These are phyloP conservation scores for Arachis stenosperma DNA, from an alignment of 306 rosid genomes.

Conservation along the genomic window DNA sequence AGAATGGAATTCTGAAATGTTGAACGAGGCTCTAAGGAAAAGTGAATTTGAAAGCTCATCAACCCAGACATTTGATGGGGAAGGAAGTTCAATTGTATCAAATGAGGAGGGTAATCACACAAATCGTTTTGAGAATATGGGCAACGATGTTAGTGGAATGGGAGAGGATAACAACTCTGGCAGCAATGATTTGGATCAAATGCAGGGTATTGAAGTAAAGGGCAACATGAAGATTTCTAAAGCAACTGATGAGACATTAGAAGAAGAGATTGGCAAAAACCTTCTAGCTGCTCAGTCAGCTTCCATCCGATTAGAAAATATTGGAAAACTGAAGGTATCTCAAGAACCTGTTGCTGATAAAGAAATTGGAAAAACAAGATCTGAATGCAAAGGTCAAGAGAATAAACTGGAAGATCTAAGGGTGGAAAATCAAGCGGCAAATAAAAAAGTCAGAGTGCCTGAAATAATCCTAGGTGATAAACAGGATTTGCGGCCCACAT, in stretches of 20 bases:
- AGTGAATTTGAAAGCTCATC: conserved; percentile 38
- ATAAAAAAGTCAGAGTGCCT: conserved; percentile 33
- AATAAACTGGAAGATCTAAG: conserved; percentile 42
- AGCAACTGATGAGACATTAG: conserved; percentile 40
- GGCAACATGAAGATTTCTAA: conserved; percentile 30
- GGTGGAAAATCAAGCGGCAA: conserved; percentile 37
- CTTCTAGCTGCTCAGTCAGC: conserved; percentile 40
- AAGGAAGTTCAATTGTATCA: conserved; percentile 41
- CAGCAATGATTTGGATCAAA: conserved; percentile 42
- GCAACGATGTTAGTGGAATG: conserved; percentile 37
- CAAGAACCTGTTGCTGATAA: conserved; percentile 43
- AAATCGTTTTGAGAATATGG: conserved; percentile 37
- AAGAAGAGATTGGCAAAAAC: conserved; percentile 37
- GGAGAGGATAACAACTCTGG: conserved; percentile 28
- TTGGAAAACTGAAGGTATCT: conserved; percentile 39
- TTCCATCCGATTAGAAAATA: conserved; percentile 40
- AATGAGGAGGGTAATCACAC: conserved; percentile 34
- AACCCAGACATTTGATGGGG: conserved; percentile 40
- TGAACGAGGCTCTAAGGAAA: conserved; percentile 37
- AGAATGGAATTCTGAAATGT: conserved; percentile 28
- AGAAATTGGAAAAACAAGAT: conserved; percentile 39
- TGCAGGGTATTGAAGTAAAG: conserved; percentile 32
- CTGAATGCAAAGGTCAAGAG: conserved; percentile 39
- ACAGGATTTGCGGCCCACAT: conserved; percentile 23
- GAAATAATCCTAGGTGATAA: conserved; percentile 33